A percentile compares a stretch with the other conserved stretches of the same genome.
These are phyloP conservation scores for Diaporthe ampelina DNA, from an alignment of 2,329 filamentous ascomycete genomes.

Conservation along the genomic window DNA sequence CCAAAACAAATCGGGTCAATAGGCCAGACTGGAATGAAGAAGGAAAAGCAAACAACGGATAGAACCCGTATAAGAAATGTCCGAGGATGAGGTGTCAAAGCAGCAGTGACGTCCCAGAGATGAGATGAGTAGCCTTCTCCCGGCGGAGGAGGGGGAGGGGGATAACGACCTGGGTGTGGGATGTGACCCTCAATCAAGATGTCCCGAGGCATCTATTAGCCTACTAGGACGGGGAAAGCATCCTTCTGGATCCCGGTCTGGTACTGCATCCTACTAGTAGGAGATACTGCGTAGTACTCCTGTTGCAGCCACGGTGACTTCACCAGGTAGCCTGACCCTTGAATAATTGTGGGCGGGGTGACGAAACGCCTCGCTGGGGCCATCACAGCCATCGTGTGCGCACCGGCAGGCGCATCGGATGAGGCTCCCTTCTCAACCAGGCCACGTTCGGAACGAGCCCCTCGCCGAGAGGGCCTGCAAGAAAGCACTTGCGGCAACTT, in stretches of 20 bases:
- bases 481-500: not conserved
- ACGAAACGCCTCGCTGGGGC: conserved; percentile 33
- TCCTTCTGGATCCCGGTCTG: conserved; percentile 29
- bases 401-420: conserved; percentile 28
- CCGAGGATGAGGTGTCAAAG: conserved; percentile 14
- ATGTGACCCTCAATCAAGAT: conserved; percentile 24
- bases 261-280: conserved; percentile 2
- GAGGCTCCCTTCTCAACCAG: conserved; percentile 11
- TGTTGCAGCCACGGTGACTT: conserved; percentile 28
- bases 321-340: conserved; percentile 15
- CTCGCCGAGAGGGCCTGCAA: not conserved
- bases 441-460: not conserved
- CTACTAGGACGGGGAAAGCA: conserved; percentile 14
- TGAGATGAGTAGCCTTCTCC: not conserved
- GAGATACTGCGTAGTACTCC: conserved; percentile 5
- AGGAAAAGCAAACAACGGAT: not conserved
- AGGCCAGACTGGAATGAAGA: not conserved
- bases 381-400: conserved; percentile 7
- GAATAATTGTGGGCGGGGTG: conserved; percentile 26
- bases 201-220: conserved; percentile 32
- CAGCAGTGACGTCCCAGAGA: conserved; percentile 14
- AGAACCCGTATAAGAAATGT: not conserved
- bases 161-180: not conserved
- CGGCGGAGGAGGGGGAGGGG: conserved; percentile 3
- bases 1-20: not conserved